Evolutionary conservation across 768 basidiomycete species (phyloP), one percentile per base, ranked within the genome.

Genomic region (Scleroderma citrinum): DNA sequence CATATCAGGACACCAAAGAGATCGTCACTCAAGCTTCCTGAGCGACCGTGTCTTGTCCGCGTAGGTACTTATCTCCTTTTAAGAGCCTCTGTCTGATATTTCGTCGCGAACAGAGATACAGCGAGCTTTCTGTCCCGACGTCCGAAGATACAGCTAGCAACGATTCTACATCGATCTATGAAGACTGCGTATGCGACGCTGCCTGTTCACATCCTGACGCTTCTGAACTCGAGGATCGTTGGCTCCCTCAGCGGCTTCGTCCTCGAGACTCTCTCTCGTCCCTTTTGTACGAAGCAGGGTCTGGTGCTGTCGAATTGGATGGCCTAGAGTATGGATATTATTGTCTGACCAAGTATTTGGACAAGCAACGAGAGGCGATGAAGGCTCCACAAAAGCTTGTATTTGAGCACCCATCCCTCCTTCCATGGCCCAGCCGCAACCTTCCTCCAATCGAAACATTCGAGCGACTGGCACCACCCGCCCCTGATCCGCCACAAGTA

Each of bases 271-370:
- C 56, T n/a, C 55, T 54, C 6, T 48, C 51, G 44, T 57, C 60
- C 10, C 55, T 63, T 6, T 63, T 67, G 26, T 60, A 67, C 43
- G 56, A 65, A 51, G 61, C 53, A 14, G 64, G 66, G 45, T 59
- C 50, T 24, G 63, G 65, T 38, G 42, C 54, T 34, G 53, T 63
- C 51, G 50, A 26, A 26, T 61, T 67, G 35, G 61, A 67, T 54
- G 56, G 44, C 5, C 26, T 49, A 37, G 59, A 57, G 34, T 67
- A 66, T 52, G 54, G 56, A 2, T 49, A 43, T 38, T 51, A 61
- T 50, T 67, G 66, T 49, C 51, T 63, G 14, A 50, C 56, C 21
- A 58, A 16, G 31, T 61, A 62, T 51, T 30, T 61, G 17, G 65
- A 67, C 52, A 66, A 52, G 51, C 58, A 65, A 44, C 59, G 59